Conservation (phyloP, 306 rosid genomes). For the Glycine tomentella region DNA sequence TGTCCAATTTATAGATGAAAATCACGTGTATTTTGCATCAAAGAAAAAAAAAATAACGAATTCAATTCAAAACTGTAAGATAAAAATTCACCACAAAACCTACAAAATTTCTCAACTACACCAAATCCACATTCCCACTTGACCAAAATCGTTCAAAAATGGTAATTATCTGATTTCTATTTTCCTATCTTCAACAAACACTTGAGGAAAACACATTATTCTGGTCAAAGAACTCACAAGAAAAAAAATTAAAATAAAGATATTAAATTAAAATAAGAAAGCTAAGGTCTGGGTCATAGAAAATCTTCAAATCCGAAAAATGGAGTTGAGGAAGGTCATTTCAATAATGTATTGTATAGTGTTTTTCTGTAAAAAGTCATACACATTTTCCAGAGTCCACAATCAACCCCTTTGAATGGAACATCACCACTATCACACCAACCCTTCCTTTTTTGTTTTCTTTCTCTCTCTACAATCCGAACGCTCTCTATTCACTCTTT, state of each 20-base stretch:
- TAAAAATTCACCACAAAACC: not conserved
- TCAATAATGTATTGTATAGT: not conserved
- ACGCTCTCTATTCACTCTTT: not conserved
- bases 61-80: too few relatives aligned
- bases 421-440: slow-evolving; percentile 11
- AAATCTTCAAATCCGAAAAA: not conserved
- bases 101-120: not conserved
- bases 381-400: slow-evolving; percentile 28
- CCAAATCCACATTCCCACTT: not conserved
- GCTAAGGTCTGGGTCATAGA: not conserved
- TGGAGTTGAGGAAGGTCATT: not conserved
- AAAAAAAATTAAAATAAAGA: not conserved
- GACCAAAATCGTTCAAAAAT: not conserved
- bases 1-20: too few relatives aligned
- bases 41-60: too few relatives aligned
- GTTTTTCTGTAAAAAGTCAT: slow-evolving; percentile 1
- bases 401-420: slow-evolving; percentile 31
- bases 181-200: not conserved
- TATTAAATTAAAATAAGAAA: not conserved
- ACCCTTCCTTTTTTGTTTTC: not conserved
- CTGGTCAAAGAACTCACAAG: not conserved
- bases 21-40: too few relatives aligned
- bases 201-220: not conserved
- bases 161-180: not conserved
- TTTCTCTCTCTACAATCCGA: too few relatives aligned